These are phyloP conservation scores for Cladosporium sp. DNA, from an alignment of 2,329 filamentous ascomycete genomes.

Conservation along the genomic window DNA sequence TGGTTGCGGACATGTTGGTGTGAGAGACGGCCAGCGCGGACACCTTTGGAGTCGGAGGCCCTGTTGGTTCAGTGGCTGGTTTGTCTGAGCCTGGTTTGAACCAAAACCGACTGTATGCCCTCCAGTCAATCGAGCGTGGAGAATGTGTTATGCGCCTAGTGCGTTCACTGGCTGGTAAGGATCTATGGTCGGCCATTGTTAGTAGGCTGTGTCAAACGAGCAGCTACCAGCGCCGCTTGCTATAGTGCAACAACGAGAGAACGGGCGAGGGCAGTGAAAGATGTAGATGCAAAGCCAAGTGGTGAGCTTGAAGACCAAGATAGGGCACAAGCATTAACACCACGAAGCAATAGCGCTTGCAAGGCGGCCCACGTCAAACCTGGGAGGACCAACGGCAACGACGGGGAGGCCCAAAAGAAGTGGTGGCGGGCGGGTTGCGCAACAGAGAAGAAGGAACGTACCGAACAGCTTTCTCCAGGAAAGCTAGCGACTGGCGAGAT, in stretches of 20 bases:
- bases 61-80: constrained; percentile 26
- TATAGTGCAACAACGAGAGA: constrained; percentile 7
- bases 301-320: constrained; percentile 16
- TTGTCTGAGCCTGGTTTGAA: constrained; percentile 32
- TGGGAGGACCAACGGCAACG: constrained; percentile 23
- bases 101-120: constrained; percentile 33
- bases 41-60: constrained; percentile 26
- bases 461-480: constrained; percentile 38
- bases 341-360: constrained; percentile 33
- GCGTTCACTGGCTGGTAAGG: constrained; percentile 29
- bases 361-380: constrained; percentile 18
- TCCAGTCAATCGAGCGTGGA: constrained; percentile 23
- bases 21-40: constrained; percentile 25
- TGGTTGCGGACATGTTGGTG: constrained; percentile 34
- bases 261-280: neutral
- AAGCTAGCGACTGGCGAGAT: constrained; percentile 37
- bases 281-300: neutral
- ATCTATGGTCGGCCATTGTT: constrained; percentile 29
- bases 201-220: constrained; percentile 18
- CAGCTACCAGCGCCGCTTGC: constrained; percentile 20
- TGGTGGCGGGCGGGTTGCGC: constrained; percentile 26
- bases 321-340: constrained; percentile 20
- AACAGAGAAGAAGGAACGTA: constrained; percentile 33
- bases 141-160: constrained; percentile 29
- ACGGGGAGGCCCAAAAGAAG: constrained; percentile 23